Conservation (phyloP, 2,329 filamentous ascomycete genomes). For the Colletotrichum graminicola region DNA sequence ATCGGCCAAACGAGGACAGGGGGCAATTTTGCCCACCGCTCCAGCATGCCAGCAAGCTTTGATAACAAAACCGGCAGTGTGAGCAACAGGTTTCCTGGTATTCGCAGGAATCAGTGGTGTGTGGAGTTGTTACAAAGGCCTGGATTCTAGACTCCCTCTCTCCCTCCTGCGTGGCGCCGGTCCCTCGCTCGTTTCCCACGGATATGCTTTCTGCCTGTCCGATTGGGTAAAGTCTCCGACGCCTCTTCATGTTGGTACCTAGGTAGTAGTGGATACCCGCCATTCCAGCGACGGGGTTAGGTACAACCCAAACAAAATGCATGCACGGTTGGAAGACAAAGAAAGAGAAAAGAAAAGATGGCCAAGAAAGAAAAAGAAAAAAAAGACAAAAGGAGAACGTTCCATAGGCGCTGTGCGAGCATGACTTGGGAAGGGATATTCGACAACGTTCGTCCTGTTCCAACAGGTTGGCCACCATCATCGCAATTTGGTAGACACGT, state of each 20-base stretch:
- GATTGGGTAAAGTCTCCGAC: constrained; percentile 36
- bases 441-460: constrained; percentile 15
- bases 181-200: not conserved
- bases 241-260: constrained; percentile 37
- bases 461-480: constrained; percentile 5
- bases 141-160: not conserved
- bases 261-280: constrained; percentile 36
- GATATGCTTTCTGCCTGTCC: constrained; percentile 12
- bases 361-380: no score
- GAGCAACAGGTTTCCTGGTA: constrained; percentile 5
- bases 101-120: constrained; percentile 8
- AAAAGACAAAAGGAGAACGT: constrained; percentile 12
- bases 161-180: not conserved
- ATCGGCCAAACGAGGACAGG: constrained; percentile 4
- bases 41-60: not conserved
- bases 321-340: not conserved
- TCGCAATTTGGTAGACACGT: constrained; percentile 24
- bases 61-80: not conserved
- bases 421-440: constrained; percentile 22
- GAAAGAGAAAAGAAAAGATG: not conserved
- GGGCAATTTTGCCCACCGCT: not conserved
- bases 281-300: constrained; percentile 22
- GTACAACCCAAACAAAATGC: constrained; percentile 33
- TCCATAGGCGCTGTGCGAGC: constrained; percentile 4
- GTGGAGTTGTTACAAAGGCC: not conserved